Evolutionary conservation across 495 filamentous ascomycete genomes (phyloP), one percentile per base, ranked within the genome.

Genomic region (Penicillium pancosmium): DNA sequence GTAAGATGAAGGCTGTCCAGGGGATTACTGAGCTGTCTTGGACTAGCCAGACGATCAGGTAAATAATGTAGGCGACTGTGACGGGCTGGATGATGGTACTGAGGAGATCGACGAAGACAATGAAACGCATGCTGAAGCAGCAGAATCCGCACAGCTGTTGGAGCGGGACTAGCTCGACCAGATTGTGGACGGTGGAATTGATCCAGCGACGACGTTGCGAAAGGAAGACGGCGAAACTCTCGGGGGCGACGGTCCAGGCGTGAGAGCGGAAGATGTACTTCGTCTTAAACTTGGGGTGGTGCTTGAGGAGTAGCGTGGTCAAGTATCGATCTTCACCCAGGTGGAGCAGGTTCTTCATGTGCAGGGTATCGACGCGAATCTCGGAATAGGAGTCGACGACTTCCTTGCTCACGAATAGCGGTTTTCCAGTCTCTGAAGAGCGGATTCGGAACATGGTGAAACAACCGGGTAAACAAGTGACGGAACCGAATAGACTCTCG

Each of bases 141-240:
- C 94, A 99, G 85, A 99, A 99, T 72, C 94, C 94, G 75, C 94
- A 99, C 33, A 99, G 86, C 69, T 98, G 90, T 52, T 89, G 84
- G 71, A 99, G 75, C 6, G 92, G 92, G 65, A 98, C 92, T 51
- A 99, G 86, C 70, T 99, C 94, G 62, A 94, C 89, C 61, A 99
- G 81, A 72, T 99, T 99, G 80, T 99, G 94, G 19, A 99, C 89
- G 3, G 94, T 99, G 33, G 93, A 97, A 77, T 99, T 99, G 74
- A 99, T 99, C 94, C 94, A 98, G 68, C 94, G 88, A 74, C 94
- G 93, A 76, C 94, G 92, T 73, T 99, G 94, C 10, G 94, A 99
- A 66, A 99, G 80, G 83, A 99, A 96, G 44, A 99, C 91, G 21
- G 81, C 78, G 87, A 91, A 98, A 59, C 86, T 90, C 65, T 98